Evolutionary conservation across 1,284 basidiomycete genomes (phyloP).

Genomic region (Malassezia cuniculi): DNA sequence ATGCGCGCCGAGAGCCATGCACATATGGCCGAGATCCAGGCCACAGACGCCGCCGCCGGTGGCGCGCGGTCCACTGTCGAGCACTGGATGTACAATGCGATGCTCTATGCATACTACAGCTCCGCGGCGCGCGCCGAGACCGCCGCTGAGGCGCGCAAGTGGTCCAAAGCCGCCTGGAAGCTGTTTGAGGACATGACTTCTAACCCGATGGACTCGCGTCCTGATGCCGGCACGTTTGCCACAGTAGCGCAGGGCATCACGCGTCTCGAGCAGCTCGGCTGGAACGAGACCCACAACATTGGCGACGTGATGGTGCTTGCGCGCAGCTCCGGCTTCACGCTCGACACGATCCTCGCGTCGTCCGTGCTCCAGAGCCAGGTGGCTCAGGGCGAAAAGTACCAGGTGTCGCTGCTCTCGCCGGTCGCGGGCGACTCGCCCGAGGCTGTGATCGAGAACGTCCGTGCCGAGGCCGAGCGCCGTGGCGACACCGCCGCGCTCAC

Average conservation of each 20-base stretch:
- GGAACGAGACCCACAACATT: too few species aligned
- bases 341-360: conserved; percentile 28
- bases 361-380: conserved; percentile 17
- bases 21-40: conserved; percentile 15
- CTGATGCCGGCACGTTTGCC: conserved; percentile 25
- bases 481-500: conserved; percentile 20
- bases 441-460: conserved; percentile 19
- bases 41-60: conserved; percentile 13
- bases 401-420: conserved; percentile 17
- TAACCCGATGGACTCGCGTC: conserved; percentile 19
- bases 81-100: conserved; percentile 33
- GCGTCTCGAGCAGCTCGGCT: conserved; percentile 17
- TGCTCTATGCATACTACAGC: conserved; percentile 37
- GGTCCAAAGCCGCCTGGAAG: conserved; percentile 26
- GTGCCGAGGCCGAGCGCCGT: conserved; percentile 18
- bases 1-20: conserved; percentile 21
- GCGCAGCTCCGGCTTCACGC: conserved; percentile 16
- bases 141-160: conserved; percentile 11
- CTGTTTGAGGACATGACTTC: conserved; percentile 28
- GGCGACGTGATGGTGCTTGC: conserved; percentile 4
- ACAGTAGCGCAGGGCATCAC: conserved; percentile 33
- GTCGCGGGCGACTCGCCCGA: conserved; percentile 19
- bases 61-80: conserved; percentile 17
- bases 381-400: conserved; percentile 13
- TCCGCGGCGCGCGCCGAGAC: conserved; percentile 19